Conservation (phyloP, 2,329 filamentous ascomycete species). For the Chaetomium sp. region DNA sequence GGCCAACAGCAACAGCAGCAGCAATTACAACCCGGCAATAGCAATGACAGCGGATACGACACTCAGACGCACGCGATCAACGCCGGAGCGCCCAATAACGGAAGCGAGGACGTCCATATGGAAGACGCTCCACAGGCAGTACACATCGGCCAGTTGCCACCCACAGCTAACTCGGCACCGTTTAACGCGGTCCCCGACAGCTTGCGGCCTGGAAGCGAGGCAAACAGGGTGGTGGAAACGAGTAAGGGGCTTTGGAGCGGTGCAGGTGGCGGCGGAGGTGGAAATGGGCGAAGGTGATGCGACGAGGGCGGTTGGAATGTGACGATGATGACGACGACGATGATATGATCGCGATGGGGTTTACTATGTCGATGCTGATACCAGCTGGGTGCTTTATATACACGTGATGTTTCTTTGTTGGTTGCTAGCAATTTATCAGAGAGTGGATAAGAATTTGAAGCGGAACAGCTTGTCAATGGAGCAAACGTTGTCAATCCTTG, state of each 20-base stretch:
- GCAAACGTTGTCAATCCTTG: too few species aligned
- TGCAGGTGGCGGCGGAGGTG: constrained; percentile 17
- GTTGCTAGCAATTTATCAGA: neutral
- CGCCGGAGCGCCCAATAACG: neutral
- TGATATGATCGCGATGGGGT: too few species aligned
- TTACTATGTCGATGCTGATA: too few species aligned
- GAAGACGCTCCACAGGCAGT: constrained; percentile 32
- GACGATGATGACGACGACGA: too few species aligned
- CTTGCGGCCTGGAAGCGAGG: constrained; percentile 48
- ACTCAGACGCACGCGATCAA: neutral
- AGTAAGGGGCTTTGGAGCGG: constrained; percentile 57
- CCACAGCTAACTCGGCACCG: neutral
- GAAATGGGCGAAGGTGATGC: neutral
- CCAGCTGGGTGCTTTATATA: too few species aligned
- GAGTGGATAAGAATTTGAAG: too few species aligned
- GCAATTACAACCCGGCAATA: neutral
- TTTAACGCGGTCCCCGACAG: constrained; percentile 38
- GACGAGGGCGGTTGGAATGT: neutral
- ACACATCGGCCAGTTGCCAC: neutral
- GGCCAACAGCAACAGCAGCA: neutral
- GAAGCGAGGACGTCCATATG: constrained; percentile 42
- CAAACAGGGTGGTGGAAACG: constrained; percentile 55
- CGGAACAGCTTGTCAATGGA: too few species aligned
- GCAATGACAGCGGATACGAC: constrained; percentile 6
- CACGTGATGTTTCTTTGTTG: neutral